Base-by-base conservation (phyloP, 345 rosid species). In the Triadica sebifera region DNA sequence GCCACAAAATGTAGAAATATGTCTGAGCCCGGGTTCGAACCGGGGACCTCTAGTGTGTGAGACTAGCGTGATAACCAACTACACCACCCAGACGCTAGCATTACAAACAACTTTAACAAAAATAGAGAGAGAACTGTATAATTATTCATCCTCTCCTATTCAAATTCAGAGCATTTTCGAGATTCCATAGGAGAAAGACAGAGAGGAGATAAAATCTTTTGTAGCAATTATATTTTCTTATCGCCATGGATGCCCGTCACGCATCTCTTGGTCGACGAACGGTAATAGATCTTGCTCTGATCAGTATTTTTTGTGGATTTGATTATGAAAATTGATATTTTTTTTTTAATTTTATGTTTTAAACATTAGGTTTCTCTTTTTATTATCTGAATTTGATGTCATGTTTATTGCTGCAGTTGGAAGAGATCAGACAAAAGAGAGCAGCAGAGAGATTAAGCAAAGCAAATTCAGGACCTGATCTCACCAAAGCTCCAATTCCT, bases 231-330 rank as follows among this genome's bases (percentile, higher is more conserved):
- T 24, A 58, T 39, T 19, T 29, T 67, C 62, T 69, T 55, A 3
- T 37, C 12, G 77, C 69, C 67, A 91, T 90, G 99, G 89, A 88
- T 34, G 62, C 89, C 69, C 96, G 74, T 62, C 99, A 93, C 68
- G 96, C 99, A 65, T 85, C 98, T 41, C 87, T 93, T 9, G 99
- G 97, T 66, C 98, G 99, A 71, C 89, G 99, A 81, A 91, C 99
- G 82, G 99, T 95, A 82, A 69, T 2, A 68, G 22, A 59, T 71
- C 52, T 60, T 7, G 52, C 67, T 41, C 75, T 37, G 34, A 8
- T 24, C 60, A 7, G 56, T 45, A 24, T 20, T 39, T n/a, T 29
- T 38, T 56, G 10, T 53, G 56, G 6, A 55, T 55, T 10, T 68
- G 34, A 29, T 29, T 29, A 29, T 29, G 34, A 29, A 29, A 25